Base-by-base conservation (phyloP, 2,329 filamentous ascomycete genomes). In the Alternaria consortialis region DNA sequence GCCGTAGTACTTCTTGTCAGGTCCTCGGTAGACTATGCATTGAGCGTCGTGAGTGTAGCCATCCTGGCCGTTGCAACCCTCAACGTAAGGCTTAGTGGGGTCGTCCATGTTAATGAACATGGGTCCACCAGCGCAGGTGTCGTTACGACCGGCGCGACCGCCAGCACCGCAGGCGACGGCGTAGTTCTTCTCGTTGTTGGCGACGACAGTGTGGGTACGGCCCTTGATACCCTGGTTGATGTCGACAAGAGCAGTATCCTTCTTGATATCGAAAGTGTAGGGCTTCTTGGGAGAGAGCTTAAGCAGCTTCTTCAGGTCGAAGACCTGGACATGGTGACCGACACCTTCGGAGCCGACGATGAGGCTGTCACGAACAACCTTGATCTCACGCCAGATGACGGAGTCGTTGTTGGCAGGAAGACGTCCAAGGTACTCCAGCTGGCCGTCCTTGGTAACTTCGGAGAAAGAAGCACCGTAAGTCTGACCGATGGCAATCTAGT, bases 11-110 rank as follows among this genome's bases (percentile, higher is more conserved):
- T 80, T 74, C 56, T 74, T 75, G 66, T 86, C 80, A 2, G 85
- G 84, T 2, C 85, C 85, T 12, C 79, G 80, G 77, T 86, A 86
- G 47, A 84, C 81, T 31, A 88, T 79, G 74, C 86, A 88, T 74
- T 88, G 86, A 4, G 85, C 85, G 65, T 88, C 86, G 71, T 88
- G 86, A 17, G 87, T 84, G 69, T 88, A 88, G 58, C 85, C 85
- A 69, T 87, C 86, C 34, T 82, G 73, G n/a, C 80, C 77, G 5
- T 82, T 81, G 68, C 86, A 88, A 29, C 86, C 86, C 17, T 84
- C 82, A 6, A 80, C 81, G 36, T 75, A 82, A 12, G 75, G 75
- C 63, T 76, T 75, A 32, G 70, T 57, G 9, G 85, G 80, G 66
- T 87, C 82, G n/a, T 80, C 80, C 37, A 88, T 77, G 73, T 88